phyloP scores from a whole-genome alignment of 108 stramenopile species.

The Stephanodiscus minutulus region DNA sequence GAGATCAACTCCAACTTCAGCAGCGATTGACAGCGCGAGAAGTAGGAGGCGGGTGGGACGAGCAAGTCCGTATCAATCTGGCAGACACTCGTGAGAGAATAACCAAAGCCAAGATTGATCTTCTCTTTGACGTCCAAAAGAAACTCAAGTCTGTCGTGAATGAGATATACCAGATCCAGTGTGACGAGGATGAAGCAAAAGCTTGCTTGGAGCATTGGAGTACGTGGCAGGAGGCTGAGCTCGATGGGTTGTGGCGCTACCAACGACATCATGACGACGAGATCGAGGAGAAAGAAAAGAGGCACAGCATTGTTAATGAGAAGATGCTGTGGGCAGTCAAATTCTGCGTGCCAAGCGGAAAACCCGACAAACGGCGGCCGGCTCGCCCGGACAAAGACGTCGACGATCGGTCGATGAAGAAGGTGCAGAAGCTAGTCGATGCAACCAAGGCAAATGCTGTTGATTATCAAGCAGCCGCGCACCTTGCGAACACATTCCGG shows the following conservation, averaged over 20 bases:
- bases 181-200: slow-evolving; percentile 18
- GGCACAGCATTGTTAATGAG: slow-evolving; percentile 30
- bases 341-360: slow-evolving; percentile 31
- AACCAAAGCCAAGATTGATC: slow-evolving; percentile 37
- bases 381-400: background rate
- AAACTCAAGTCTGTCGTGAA: slow-evolving; percentile 19
- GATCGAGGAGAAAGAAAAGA: slow-evolving; percentile 16
- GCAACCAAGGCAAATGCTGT: slow-evolving; percentile 4
- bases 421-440: slow-evolving; percentile 19
- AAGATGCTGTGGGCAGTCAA: slow-evolving; percentile 41
- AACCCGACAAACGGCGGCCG: slow-evolving; percentile 43
- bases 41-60: slow-evolving; percentile 41
- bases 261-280: slow-evolving; percentile 35
- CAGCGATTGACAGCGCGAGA: slow-evolving; percentile 33
- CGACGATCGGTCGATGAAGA: background rate
- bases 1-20: slow-evolving; percentile 35
- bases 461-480: slow-evolving; percentile 6
- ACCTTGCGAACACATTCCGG: slow-evolving; percentile 13
- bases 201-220: slow-evolving; percentile 32
- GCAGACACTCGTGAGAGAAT: slow-evolving; percentile 41
- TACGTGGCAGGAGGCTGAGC: slow-evolving; percentile 40
- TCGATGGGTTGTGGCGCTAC: slow-evolving; percentile 37
- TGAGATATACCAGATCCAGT: slow-evolving; percentile 11
- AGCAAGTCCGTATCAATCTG: slow-evolving; percentile 43
- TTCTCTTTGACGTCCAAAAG: slow-evolving; percentile 32